phyloP scores from a whole-genome alignment of 768 basidiomycete species.

The Boletus rubroflammeus region DNA sequence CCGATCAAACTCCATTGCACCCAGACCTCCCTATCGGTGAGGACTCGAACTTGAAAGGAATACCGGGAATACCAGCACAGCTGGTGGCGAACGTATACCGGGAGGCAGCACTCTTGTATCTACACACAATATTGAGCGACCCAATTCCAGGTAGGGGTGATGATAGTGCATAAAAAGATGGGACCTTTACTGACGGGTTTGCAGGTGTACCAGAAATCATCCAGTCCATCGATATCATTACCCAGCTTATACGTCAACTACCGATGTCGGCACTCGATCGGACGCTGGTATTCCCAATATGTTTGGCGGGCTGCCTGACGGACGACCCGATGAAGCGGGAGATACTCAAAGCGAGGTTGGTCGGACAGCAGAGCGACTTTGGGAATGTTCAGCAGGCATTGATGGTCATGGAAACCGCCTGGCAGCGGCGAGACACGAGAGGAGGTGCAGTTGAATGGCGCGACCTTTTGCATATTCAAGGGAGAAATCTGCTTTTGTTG shows the following conservation, averaged over 20 bases:
- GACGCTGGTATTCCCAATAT: slow-evolving; percentile 67
- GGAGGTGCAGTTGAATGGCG: slow-evolving; percentile 57
- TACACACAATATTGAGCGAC: slow-evolving; percentile 69
- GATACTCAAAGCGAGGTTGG: slow-evolving; percentile 55
- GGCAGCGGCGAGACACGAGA: slow-evolving; percentile 61
- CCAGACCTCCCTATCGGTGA: slow-evolving; percentile 33
- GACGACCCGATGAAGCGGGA: slow-evolving; percentile 58
- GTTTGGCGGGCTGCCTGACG: slow-evolving; percentile 70
- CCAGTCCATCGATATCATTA: slow-evolving; percentile 51
- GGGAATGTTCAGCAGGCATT: slow-evolving; percentile 59
- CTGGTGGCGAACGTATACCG: slow-evolving; percentile 56
- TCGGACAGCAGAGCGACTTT: slow-evolving; percentile 51
- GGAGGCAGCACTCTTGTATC: slow-evolving; percentile 62
- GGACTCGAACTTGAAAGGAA: slow-evolving; percentile 21
- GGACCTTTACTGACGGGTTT: slow-evolving; percentile 3
- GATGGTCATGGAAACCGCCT: slow-evolving; percentile 63
- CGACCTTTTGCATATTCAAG: slow-evolving; percentile 41
- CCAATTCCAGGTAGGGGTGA: slow-evolving; percentile 59
- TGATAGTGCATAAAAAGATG: neutral
- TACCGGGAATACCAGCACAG: slow-evolving; percentile 30
- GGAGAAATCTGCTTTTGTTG: slow-evolving; percentile 27
- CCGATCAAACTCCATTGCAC: slow-evolving; percentile 38
- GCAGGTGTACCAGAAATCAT: slow-evolving; percentile 71
- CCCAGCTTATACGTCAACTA: slow-evolving; percentile 51
- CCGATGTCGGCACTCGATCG: slow-evolving; percentile 61